Conservation (phyloP, 208 protist species). For the Trypanosoma lewisi region DNA sequence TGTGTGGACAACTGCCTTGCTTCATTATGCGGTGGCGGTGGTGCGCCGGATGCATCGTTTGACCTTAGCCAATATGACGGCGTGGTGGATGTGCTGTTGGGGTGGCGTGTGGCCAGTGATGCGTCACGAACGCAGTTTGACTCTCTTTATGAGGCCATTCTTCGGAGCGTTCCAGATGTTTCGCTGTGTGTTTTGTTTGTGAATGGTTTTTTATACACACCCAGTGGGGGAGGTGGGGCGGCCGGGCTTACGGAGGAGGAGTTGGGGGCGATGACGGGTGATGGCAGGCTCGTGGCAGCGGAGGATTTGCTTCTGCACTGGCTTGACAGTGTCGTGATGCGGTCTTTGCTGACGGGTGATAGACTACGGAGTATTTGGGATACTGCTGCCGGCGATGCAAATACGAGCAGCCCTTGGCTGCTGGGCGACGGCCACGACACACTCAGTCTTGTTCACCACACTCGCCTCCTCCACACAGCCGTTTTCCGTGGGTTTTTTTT, state of each 20-base stretch:
- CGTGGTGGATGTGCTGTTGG: conserved; percentile 33
- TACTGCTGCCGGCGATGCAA: not conserved
- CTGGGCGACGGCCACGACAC: conserved; percentile 31
- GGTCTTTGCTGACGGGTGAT: conserved; percentile 8
- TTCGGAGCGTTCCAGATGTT: conserved; percentile 5
- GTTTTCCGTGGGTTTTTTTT: conserved; percentile 48
- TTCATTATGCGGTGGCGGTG: not conserved
- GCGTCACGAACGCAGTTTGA: conserved; percentile 7
- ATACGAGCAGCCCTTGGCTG: not conserved
- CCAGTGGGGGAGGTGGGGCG: conserved; percentile 1
- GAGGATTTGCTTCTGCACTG: conserved; percentile 18
- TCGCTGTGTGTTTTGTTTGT: conserved; percentile 20
- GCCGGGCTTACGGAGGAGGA: conserved; percentile 5
- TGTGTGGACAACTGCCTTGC: not conserved
- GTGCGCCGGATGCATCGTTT: conserved; percentile 18
- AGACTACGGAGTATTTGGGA: not conserved
- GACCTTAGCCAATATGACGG: conserved; percentile 13
- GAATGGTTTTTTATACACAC: conserved; percentile 21
- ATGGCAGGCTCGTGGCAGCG: not conserved
- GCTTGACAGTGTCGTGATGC: conserved; percentile 18
- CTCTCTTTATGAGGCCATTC: conserved; percentile 13
- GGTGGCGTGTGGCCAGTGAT: conserved; percentile 26
- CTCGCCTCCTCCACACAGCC: conserved; percentile 23
- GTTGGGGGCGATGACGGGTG: conserved; percentile 6
- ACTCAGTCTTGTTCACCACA: conserved; percentile 27